Evolutionary conservation across 2,329 filamentous ascomycete genomes (phyloP).

Genomic region (Dactylonectria macrodidyma): DNA sequence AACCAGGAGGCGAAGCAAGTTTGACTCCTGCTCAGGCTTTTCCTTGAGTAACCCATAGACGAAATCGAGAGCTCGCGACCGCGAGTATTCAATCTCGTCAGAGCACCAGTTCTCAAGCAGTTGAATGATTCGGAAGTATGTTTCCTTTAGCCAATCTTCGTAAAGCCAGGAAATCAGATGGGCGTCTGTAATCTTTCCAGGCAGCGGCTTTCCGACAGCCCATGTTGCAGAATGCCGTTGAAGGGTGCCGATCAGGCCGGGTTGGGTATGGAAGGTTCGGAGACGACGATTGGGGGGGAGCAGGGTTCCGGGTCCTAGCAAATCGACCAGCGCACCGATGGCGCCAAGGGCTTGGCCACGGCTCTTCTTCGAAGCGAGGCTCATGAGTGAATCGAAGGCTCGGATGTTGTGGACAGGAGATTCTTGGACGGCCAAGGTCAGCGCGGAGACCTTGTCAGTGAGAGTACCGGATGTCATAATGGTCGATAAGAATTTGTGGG

Average conservation of each 20-base stretch:
- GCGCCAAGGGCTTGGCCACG: conserved; percentile 93
- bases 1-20: conserved; percentile 89
- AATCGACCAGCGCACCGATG: conserved; percentile 93
- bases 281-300: conserved; percentile 88
- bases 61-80: conserved; percentile 89
- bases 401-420: conserved; percentile 94
- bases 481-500: conserved; percentile 95
- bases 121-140: conserved; percentile 94
- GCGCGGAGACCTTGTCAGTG: conserved; percentile 95
- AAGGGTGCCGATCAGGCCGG: conserved; percentile 79
- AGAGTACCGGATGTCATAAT: conserved; percentile 98
- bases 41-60: conserved; percentile 93
- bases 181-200: conserved; percentile 78
- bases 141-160: conserved; percentile 95
- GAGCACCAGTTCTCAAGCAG: conserved; percentile 93
- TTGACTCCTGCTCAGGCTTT: conserved; percentile 97
- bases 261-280: conserved; percentile 84
- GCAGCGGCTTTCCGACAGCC: conserved; percentile 79
- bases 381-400: conserved; percentile 87
- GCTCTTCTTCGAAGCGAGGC: conserved; percentile 91
- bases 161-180: conserved; percentile 92
- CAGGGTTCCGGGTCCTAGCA: conserved; percentile 90
- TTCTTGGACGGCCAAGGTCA: conserved; percentile 95
- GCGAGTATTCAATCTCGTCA: conserved; percentile 95
- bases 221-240: conserved; percentile 75